Percentiles rank a stretch among this genome's conserved stretches.
Evolutionary conservation across 495 filamentous ascomycete genomes (phyloP).

Genomic region (Trichoderma parareesei): DNA sequence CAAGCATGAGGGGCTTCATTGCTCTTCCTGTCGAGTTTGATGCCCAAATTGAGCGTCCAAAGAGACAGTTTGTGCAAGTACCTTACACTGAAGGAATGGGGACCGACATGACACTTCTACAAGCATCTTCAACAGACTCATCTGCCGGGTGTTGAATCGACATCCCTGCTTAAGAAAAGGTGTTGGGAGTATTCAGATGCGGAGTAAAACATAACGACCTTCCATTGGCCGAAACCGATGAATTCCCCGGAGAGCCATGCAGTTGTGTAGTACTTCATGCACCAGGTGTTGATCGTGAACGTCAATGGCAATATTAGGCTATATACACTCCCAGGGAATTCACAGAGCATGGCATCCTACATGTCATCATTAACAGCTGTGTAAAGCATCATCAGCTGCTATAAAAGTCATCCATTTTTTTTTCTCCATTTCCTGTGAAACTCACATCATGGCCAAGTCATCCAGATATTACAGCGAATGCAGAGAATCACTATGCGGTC

Average conservation of each 20-base stretch:
- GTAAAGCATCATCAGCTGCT: not conserved
- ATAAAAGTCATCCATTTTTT: not conserved
- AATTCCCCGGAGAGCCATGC: no score
- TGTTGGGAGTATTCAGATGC: not conserved
- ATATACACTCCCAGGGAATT: not conserved
- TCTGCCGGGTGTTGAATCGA: not conserved
- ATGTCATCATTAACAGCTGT: not conserved
- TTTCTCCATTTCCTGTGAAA: not conserved
- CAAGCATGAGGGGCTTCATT: no score
- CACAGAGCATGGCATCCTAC: not conserved
- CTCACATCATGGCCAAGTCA: not conserved
- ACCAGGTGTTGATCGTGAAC: not conserved
- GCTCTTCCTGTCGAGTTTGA: no score
- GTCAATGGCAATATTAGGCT: not conserved
- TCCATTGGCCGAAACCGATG: no score
- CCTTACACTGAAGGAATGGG: no score
- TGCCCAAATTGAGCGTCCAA: not conserved
- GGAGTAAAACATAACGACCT: not conserved
- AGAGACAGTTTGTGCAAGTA: not conserved
- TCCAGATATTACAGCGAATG: not conserved
- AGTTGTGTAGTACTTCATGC: no score
- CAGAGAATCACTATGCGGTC: not conserved
- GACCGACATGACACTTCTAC: not conserved
- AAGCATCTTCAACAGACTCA: not conserved
- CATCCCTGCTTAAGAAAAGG: not conserved